Evolutionary conservation across 2,329 filamentous ascomycete species (phyloP), one percentile per base, ranked within the genome.

Genomic region (Chrysoporthe puriensis): DNA sequence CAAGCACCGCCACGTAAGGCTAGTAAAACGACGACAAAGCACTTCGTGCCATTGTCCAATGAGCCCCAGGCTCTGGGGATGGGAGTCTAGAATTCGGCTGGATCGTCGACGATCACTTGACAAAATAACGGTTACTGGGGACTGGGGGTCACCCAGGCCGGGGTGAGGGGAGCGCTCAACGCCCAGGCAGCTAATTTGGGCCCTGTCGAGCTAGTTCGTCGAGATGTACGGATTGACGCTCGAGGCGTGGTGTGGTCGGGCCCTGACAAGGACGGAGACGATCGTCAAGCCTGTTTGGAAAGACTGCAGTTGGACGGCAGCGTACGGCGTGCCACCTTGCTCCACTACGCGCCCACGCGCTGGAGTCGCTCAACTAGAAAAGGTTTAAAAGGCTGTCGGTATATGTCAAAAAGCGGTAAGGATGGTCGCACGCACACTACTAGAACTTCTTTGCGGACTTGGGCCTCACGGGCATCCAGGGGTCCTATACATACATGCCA

Each of bases 1-100:
- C 34, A 26, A 40, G 34, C 54, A 57, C 16, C 11, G 54, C 54
- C 54, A 57, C 34, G 32, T 40, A n/a, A 36, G 34, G 54, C 54
- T 40, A 57, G 18, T 32, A 57, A 14, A n/a, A 16, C 34, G 7
- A 40, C 40, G 34, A 32, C 32, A 57, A 57, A 40, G 16, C 8
- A 40, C 8, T 57, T 40, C 14, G 7, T 40, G 32, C 54, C 54
- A 57, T 57, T 57, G 34, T 57, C 54, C 54, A 57, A 57, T 57
- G 34, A 57, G 26, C 21, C 26, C 18, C 52, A 5, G 13, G 52
- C 21, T n/a, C 52, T 56, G 52, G 26, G 6, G 32, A 9, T 57
- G 34, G 34, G 32, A 40, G 9, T 7, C 34, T 21, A n/a, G 34
- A 40, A 36, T 40, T 34, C 32, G 54, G 34, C 54, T n/a, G 13